Conservation (phyloP, 2,329 filamentous ascomycete genomes). For the Aurifilum marmelostoma region DNA sequence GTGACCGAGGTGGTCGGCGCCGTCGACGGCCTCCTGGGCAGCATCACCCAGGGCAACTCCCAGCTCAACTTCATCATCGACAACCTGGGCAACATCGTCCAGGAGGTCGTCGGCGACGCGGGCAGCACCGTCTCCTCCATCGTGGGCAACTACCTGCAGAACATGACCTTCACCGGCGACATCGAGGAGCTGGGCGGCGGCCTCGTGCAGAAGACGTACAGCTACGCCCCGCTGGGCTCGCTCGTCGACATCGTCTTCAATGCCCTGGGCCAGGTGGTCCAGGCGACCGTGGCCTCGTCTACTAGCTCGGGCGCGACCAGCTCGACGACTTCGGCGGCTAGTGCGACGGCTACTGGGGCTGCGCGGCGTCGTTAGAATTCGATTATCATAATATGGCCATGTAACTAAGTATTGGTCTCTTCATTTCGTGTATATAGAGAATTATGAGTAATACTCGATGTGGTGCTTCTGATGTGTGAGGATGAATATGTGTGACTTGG, state of each 20-base stretch:
- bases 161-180: constrained; percentile 58
- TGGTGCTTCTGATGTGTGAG: neutral
- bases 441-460: neutral
- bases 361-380: constrained; percentile 13
- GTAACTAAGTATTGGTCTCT: neutral
- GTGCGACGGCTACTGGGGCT: constrained; percentile 17
- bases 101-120: constrained; percentile 55
- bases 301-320: constrained; percentile 6
- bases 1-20: constrained; percentile 58
- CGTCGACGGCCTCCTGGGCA: constrained; percentile 62
- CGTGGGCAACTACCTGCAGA: constrained; percentile 60
- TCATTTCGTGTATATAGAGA: neutral
- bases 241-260: constrained; percentile 61
- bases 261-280: constrained; percentile 56
- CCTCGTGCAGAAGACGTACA: constrained; percentile 54
- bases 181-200: constrained; percentile 41
- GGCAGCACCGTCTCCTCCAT: constrained; percentile 52
- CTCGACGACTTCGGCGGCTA: constrained; percentile 18
- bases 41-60: constrained; percentile 58
- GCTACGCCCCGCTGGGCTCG: constrained; percentile 52
- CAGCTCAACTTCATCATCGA: constrained; percentile 61
- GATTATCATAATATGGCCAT: neutral
- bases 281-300: constrained; percentile 45
- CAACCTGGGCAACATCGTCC: constrained; percentile 66
- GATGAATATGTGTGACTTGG: no score